Evolutionary conservation across 2,329 filamentous ascomycete species (phyloP), one percentile per base, ranked within the genome.

Genomic region (Botryotinia calthae): DNA sequence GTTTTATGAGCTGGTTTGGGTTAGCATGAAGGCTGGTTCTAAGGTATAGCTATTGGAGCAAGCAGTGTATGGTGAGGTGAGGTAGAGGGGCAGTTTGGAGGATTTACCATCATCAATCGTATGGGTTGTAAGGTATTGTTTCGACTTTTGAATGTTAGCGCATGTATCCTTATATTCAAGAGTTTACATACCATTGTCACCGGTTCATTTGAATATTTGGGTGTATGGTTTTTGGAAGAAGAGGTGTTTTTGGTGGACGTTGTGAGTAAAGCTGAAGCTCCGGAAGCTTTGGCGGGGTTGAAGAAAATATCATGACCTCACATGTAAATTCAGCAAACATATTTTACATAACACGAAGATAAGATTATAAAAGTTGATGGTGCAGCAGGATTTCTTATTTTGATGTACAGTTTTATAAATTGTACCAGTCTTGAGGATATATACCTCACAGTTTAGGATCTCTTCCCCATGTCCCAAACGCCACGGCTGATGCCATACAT

Each of bases 61-160:
- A 58, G 70, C 58, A 18, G 73, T 12, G 22, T 2, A 54, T 34
- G 12, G 31, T 20, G 59, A 12, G 12, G 31, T 20, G 59, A 12
- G 40, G n/a, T 40, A 31, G 64, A 56, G 65, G 64, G 63, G 63
- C 22, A 51, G 28, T 31, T 22, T 20, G 16, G 20, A 25, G 75
- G 71, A 80, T 85, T 82, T 82, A 93, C 93, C 94, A 85, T 94
- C 89, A 81, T 97, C 93, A 82, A 97, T 89, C 61, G 94, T 95
- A 82, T 97, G 93, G 77, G 92, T 92, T 79, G 95, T 97, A 75
- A 99, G 88, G 82, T 98, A 99, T 91, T 98, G 96, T 85, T 98
- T 98, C 72, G 96, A 99, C 96, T 98, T 74, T 1, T 73, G n/a
- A 61, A 14, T 44, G 37, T 80, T 75, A 79, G 75, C 65, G 20